Evolutionary conservation across 2,329 filamentous ascomycete genomes (phyloP).

Genomic region (Exophiala bonariae): DNA sequence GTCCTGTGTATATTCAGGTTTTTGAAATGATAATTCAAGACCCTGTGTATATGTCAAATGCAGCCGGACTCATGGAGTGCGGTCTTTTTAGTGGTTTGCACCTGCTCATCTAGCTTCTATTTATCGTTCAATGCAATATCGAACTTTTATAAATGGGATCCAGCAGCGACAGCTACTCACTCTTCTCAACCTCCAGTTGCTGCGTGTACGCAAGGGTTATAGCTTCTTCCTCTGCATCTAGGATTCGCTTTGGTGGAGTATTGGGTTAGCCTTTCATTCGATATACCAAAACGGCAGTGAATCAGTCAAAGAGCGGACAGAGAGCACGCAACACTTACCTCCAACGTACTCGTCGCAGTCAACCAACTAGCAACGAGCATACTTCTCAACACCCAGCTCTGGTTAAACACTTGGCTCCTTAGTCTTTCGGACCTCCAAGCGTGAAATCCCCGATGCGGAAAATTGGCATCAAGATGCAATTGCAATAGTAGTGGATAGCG

Average conservation of each 20-base stretch:
- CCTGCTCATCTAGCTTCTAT: too few species aligned
- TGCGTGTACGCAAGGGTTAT: conserved; percentile 15
- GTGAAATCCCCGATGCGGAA: conserved; percentile 23
- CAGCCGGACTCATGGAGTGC: too few species aligned
- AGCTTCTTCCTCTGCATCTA: conserved; percentile 21
- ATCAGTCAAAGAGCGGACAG: not conserved
- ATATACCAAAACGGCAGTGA: not conserved
- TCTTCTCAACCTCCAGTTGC: too few species aligned
- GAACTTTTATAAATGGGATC: too few species aligned
- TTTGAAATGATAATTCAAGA: too few species aligned
- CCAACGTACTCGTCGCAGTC: conserved; percentile 21
- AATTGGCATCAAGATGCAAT: conserved; percentile 25
- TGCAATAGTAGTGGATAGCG: conserved; percentile 23
- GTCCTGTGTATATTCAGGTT: too few species aligned
- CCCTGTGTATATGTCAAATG: too few species aligned
- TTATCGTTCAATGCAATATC: too few species aligned
- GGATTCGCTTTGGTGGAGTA: conserved; percentile 11
- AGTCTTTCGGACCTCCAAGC: conserved; percentile 15
- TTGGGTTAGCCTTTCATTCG: not conserved
- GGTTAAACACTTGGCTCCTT: conserved; percentile 11
- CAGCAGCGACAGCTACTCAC: too few species aligned
- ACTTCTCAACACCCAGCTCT: conserved; percentile 23
- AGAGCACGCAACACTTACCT: conserved; percentile 14
- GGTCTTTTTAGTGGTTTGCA: too few species aligned
- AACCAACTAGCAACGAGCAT: conserved; percentile 27